Evolutionary conservation across 192 early-diverging fungal species (phyloP).

Genomic region (Podila clonocystis): DNA sequence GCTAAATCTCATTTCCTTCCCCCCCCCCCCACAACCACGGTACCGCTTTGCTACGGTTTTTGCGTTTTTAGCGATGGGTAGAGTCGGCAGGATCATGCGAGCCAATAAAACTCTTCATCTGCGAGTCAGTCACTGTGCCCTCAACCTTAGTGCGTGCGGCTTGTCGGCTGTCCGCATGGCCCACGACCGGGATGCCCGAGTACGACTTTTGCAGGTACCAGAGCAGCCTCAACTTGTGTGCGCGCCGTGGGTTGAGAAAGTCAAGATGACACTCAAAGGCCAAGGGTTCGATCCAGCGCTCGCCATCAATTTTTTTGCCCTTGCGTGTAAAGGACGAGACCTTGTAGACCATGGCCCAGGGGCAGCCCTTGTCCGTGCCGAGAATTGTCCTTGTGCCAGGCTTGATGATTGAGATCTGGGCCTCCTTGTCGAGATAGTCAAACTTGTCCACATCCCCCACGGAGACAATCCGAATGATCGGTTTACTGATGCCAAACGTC

Average conservation of each 20-base stretch:
- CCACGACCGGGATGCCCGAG: constrained; percentile 23
- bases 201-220: constrained; percentile 51
- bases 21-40: too few relatives aligned
- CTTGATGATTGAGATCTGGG: constrained; percentile 48
- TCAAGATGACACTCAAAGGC: constrained; percentile 54
- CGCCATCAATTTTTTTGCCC: constrained; percentile 53
- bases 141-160: constrained; percentile 40
- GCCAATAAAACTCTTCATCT: constrained; percentile 38
- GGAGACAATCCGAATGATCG: constrained; percentile 53
- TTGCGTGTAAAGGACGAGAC: constrained; percentile 53
- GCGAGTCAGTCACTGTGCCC: constrained; percentile 16
- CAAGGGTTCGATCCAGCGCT: constrained; percentile 50
- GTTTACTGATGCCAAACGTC: constrained; percentile 55
- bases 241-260: constrained; percentile 54
- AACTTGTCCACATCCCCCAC: constrained; percentile 49
- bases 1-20: too few relatives aligned
- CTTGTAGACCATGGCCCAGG: constrained; percentile 53
- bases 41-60: too few relatives aligned
- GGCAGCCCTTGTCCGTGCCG: constrained; percentile 48
- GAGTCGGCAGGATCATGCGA: not conserved
- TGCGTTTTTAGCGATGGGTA: not conserved
- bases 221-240: constrained; percentile 41
- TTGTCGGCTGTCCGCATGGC: constrained; percentile 11
- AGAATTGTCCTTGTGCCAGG: constrained; percentile 49
- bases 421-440: constrained; percentile 56